A percentile compares a stretch with the other conserved stretches of the same genome.
These are phyloP conservation scores for Graphilbum sp. DNA, from an alignment of 2,329 filamentous ascomycete species.

Conservation along the genomic window DNA sequence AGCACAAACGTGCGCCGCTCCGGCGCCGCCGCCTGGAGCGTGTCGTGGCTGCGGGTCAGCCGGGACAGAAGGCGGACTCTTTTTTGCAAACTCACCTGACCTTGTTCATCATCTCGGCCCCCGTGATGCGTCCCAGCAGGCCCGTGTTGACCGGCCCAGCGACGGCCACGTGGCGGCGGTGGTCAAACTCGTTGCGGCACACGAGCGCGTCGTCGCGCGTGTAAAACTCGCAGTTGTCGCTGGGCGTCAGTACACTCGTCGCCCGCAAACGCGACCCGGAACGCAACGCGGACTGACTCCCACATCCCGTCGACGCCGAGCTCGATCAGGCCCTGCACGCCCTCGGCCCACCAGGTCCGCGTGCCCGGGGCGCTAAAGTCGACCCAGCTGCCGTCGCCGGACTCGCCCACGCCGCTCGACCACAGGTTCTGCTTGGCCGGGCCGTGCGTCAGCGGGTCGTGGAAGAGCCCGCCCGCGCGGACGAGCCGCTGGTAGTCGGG, in stretches of 20 bases:
- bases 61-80: too few species aligned
- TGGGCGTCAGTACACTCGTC: background rate
- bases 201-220: background rate
- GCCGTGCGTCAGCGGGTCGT: background rate
- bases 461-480: background rate
- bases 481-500: background rate
- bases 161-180: background rate
- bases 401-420: background rate
- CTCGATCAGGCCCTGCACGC: background rate
- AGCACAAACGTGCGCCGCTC: conserved; percentile 1
- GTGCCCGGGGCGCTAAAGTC: background rate
- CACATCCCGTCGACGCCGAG: conserved; percentile 1
- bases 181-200: background rate
- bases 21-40: background rate
- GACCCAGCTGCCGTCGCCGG: background rate
- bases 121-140: background rate
- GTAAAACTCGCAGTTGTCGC: background rate
- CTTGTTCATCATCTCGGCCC: conserved; percentile 1
- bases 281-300: conserved; percentile 1
- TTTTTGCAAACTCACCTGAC: too few species aligned
- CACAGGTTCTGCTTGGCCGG: background rate
- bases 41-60: background rate
- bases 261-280: too few species aligned
- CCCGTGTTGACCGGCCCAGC: background rate
- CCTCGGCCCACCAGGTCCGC: background rate